These are phyloP conservation scores for Acrocalymma vagum DNA, from an alignment of 2,329 filamentous ascomycete genomes.

Conservation along the genomic window DNA sequence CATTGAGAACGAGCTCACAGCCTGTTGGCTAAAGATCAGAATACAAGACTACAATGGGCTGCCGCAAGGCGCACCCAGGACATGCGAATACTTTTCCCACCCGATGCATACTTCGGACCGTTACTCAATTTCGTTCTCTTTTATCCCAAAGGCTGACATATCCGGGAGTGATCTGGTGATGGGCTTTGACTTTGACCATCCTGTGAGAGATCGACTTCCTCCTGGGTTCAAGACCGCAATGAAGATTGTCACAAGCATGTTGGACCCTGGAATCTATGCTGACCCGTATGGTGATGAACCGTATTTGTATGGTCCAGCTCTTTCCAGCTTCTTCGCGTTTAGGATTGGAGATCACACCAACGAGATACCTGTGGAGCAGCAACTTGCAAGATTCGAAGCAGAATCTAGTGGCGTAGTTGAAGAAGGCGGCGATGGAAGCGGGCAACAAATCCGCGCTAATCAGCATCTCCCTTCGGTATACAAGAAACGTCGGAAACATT, in stretches of 20 bases:
- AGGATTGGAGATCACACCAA: constrained; percentile 36
- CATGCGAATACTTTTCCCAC: constrained; percentile 41
- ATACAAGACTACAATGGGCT: constrained; percentile 49
- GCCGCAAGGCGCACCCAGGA: constrained; percentile 35
- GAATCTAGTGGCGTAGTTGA: constrained; percentile 45
- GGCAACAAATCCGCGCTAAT: constrained; percentile 36
- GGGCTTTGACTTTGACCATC: constrained; percentile 48
- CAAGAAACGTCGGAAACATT: constrained; percentile 56
- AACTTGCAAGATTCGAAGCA: constrained; percentile 26
- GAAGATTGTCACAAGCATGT: constrained; percentile 44
- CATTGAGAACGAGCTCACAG: constrained; percentile 39
- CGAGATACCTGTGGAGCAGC: constrained; percentile 26
- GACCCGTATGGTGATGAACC: constrained; percentile 49
- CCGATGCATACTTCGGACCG: constrained; percentile 41
- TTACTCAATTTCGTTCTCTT: constrained; percentile 47
- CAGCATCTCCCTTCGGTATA: constrained; percentile 47
- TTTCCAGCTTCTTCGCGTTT: constrained; percentile 44
- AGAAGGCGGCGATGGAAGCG: constrained; percentile 51
- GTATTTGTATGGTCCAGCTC: constrained; percentile 46
- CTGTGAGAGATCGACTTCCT: constrained; percentile 45
- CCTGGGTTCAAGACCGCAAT: constrained; percentile 47
- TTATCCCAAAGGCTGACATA: constrained; percentile 44
- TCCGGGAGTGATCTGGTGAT: constrained; percentile 39
- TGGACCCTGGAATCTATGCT: constrained; percentile 46
- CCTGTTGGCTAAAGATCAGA: constrained; percentile 40